Evolutionary conservation across 768 basidiomycete genomes (phyloP), one percentile per base, ranked within the genome.

Genomic region (Galerina marginata): DNA sequence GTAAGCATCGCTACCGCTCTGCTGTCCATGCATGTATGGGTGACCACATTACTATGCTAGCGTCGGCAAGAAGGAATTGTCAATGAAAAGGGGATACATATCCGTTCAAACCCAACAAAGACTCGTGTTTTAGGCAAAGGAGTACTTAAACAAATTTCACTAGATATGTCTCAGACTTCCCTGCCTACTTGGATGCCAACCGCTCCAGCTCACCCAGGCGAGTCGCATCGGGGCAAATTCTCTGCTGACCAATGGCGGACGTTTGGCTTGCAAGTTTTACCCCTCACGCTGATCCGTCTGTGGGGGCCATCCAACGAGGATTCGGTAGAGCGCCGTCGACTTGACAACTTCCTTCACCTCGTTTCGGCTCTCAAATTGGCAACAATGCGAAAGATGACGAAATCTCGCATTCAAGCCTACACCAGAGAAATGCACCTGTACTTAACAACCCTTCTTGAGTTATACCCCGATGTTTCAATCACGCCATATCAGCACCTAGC

Each of bases 401-500:
- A 46, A 16, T 53, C 53, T 0, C 61, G 59, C 3, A 71, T 73
- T n/a, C 4, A n/a, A 74, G 76, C 52, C 7, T 49, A 49, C 4
- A 49, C 11, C 11, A 15, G 1, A 1, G 47, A 49, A 33, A 49
- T 49, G 47, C 45, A 61, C 2, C 14, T 26, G 4, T 80, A 81
- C 59, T 65, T 79, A 1, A 36, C 16, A 0, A 63, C 59, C 2
- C 23, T 79, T 0, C 45, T 66, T 1, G 40, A 54, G 0, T 65
- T 80, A 0, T 81, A 69, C 56, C 72, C 70, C 0, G 66, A 69
- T 10, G 63, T 62, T 9, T 50, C 39, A 0, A 59, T 79, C 16
- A 52, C 63, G 2, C 72, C 75, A 1, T 77, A 78, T 38, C 75
- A 80, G 7, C 81, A 81, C 61, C 44, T 77, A 4, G 52, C 74